phyloP scores from a whole-genome alignment of 495 filamentous ascomycete genomes.

The Trichoderma asperelloides region DNA sequence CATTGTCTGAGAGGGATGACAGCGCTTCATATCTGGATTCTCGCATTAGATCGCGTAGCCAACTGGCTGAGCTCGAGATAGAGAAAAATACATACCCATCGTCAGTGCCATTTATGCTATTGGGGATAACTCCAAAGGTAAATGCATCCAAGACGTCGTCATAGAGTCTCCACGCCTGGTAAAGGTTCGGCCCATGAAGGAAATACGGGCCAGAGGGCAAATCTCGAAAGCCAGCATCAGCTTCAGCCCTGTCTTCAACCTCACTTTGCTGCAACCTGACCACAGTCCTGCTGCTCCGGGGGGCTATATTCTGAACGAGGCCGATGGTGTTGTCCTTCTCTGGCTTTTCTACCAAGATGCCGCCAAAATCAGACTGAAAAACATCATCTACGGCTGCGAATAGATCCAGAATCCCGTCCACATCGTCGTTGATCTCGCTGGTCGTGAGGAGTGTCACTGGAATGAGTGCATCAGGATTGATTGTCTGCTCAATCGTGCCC shows the following conservation, averaged over 20 bases:
- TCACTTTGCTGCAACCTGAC: not conserved
- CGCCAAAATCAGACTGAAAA: conserved; percentile 12
- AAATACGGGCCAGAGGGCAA: conserved; percentile 18
- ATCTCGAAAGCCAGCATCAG: not conserved
- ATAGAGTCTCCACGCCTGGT: conserved; percentile 16
- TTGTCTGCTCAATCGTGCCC: conserved; percentile 12
- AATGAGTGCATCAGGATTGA: conserved; percentile 12
- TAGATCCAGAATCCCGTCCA: not conserved
- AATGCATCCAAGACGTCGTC: conserved; percentile 15
- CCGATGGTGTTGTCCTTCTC: not conserved
- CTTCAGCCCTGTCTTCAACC: not conserved
- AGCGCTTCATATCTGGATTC: conserved; percentile 7
- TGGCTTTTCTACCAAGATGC: conserved; percentile 36
- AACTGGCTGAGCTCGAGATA: not conserved
- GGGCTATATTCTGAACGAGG: not conserved
- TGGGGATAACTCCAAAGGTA: conserved; percentile 9
- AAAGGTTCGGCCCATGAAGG: conserved; percentile 12
- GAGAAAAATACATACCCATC: not conserved
- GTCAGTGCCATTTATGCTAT: not conserved
- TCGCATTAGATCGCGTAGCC: not conserved
- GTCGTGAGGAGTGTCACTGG: conserved; percentile 31
- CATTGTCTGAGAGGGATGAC: not conserved
- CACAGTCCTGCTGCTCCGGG: not conserved
- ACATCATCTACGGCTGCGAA: conserved; percentile 5
- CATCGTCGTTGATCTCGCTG: not conserved